Percentiles rank a stretch among this genome's conserved stretches.
phyloP scores from a whole-genome alignment of 2,329 filamentous ascomycete species.

The Beauveria sp. region DNA sequence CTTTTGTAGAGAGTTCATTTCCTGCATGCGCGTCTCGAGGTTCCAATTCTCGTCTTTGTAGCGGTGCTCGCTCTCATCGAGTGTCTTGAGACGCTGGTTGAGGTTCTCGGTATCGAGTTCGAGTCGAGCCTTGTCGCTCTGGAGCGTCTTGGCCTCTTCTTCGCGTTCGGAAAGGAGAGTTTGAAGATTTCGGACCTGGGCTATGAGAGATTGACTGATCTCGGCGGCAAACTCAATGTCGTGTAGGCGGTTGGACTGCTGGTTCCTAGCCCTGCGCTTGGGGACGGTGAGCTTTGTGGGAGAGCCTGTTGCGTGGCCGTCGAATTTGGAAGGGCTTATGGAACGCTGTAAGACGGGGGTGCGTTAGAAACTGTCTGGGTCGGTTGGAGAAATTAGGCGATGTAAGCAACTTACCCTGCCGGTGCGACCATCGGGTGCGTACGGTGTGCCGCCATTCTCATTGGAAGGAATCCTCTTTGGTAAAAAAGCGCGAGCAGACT shows the following conservation, averaged over 20 bases:
- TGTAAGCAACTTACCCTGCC: slow-evolving; percentile 39
- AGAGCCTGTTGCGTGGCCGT: slow-evolving; percentile 75
- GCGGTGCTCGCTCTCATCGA: slow-evolving; percentile 90
- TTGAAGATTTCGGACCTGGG: slow-evolving; percentile 90
- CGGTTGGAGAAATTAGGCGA: neutral
- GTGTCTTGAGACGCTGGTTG: slow-evolving; percentile 67
- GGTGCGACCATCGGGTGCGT: slow-evolving; percentile 43
- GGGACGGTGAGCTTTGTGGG: slow-evolving; percentile 85
- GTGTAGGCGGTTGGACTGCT: slow-evolving; percentile 78
- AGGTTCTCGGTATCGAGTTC: slow-evolving; percentile 77
- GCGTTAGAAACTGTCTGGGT: slow-evolving; percentile 14
- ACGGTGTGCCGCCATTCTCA: slow-evolving; percentile 49
- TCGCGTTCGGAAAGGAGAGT: slow-evolving; percentile 79
- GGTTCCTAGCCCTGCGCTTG: slow-evolving; percentile 82
- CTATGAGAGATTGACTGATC: slow-evolving; percentile 87
- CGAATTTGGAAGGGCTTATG: slow-evolving; percentile 69
- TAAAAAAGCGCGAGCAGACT: slow-evolving; percentile 82
- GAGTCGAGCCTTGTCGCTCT: slow-evolving; percentile 67
- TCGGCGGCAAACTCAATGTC: slow-evolving; percentile 98
- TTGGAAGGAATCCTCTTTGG: slow-evolving; percentile 71
- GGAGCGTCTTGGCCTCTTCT: slow-evolving; percentile 69
- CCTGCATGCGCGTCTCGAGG: slow-evolving; percentile 85
- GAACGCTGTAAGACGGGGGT: slow-evolving; percentile 45
- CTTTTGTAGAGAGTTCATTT: slow-evolving; percentile 64
- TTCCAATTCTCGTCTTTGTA: slow-evolving; percentile 99